phyloP scores from a whole-genome alignment of 2,329 filamentous ascomycete species.

The Neopestalotiopsis rosae region DNA sequence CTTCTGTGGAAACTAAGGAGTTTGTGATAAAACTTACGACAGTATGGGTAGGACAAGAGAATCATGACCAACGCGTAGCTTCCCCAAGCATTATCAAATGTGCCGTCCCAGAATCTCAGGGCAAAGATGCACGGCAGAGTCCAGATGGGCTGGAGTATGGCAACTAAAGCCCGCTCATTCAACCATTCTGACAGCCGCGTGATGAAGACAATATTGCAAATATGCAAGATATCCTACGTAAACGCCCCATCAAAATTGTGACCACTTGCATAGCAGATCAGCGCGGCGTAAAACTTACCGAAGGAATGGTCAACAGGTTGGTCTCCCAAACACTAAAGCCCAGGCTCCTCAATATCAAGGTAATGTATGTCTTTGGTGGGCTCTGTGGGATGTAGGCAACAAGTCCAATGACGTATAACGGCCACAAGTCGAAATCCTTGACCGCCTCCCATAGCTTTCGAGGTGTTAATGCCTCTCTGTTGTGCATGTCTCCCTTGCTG shows the following conservation, averaged over 20 bases:
- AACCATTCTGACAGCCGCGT: slow-evolving; percentile 56
- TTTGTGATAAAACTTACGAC: slow-evolving; percentile 34
- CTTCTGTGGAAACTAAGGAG: not conserved
- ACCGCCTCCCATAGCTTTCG: slow-evolving; percentile 52
- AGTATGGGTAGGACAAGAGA: slow-evolving; percentile 60
- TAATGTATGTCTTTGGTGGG: slow-evolving; percentile 55
- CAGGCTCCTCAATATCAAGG: slow-evolving; percentile 54
- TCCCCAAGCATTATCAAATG: slow-evolving; percentile 50
- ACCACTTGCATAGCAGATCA: not conserved
- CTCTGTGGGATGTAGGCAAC: slow-evolving; percentile 53
- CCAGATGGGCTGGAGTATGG: slow-evolving; percentile 56
- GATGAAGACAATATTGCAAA: slow-evolving; percentile 54
- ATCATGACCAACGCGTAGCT: slow-evolving; percentile 56
- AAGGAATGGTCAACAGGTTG: slow-evolving; percentile 62
- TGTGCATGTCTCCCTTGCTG: slow-evolving; percentile 63
- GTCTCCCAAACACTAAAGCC: slow-evolving; percentile 59
- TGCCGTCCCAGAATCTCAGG: slow-evolving; percentile 50
- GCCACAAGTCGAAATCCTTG: slow-evolving; percentile 63
- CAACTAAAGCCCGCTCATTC: slow-evolving; percentile 52
- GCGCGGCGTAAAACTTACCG: slow-evolving; percentile 36
- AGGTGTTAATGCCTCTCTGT: slow-evolving; percentile 58
- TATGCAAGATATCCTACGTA: slow-evolving; percentile 51
- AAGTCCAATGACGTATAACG: slow-evolving; percentile 56
- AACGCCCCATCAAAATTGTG: not conserved
- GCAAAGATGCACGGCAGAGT: slow-evolving; percentile 59